Base-by-base conservation (phyloP, 192 early-diverging fungal genomes). In the Helicostylum pulchrum region DNA sequence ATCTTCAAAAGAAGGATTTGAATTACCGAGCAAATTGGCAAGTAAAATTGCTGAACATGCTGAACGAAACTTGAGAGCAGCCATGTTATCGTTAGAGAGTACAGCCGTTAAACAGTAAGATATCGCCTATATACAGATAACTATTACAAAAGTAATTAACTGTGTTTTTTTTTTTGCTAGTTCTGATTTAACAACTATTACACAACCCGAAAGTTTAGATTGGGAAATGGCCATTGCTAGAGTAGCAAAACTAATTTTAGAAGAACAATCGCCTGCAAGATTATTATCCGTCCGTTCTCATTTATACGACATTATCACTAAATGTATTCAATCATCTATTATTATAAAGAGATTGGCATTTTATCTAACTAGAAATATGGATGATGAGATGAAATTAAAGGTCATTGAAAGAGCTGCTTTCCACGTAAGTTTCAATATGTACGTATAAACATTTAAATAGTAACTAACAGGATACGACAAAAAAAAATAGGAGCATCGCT, bases 41-140 rank as follows among this genome's bases (percentile, higher is more conserved):
- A 15, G 55, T 31, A 78, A 77, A 7, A 82, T 99, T 54, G 94
- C 94, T 0, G 78, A 81, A 26, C 71, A 79, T 7, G 85, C 85
- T 2, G 78, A 89, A 23, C 83, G 94, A 31, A 95, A 99, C 72
- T 74, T 99, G 62, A 78, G 95, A 65, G 89, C 87, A 53, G 92
- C 94, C 6, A 61, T 97, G n/a, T 78, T 99, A 62, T 93, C 94
- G 84, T 77, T 96, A 14, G 96, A 98, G 76, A 83, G 93, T 4
- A 85, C 83, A 4, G 85, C 84, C 23, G 85, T 88, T 19, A 83
- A 84, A 66, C 76, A 85, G 81, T 91, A 83, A 61, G 86, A 72
- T 55, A 76, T 76, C 42, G 15, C 14, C 34, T 8, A 6, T 0
- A 44, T 15, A 26, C 2, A 26, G 26, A 26, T 26, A 26, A 26